Conservation (phyloP, 768 basidiomycete genomes). For the Boletus tomentosulus region DNA sequence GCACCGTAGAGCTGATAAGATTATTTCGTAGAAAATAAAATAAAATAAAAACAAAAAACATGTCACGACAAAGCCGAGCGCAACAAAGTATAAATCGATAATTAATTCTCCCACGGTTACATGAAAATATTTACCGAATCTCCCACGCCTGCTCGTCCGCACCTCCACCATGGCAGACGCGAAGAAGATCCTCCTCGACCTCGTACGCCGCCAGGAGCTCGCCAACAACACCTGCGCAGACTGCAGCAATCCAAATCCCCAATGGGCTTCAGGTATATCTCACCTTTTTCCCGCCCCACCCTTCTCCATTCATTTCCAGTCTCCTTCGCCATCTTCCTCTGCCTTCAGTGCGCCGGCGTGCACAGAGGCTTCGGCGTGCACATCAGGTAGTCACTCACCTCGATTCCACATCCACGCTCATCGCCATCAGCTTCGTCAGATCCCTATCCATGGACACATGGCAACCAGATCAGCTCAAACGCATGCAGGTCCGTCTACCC, state of each 20-base stretch:
- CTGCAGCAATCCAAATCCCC: conserved; percentile 86
- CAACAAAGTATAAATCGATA: not conserved
- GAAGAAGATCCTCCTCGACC: conserved; percentile 68
- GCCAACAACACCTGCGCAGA: conserved; percentile 78
- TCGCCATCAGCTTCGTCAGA: conserved; percentile 68
- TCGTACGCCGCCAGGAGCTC: conserved; percentile 67
- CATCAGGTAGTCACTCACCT: conserved; percentile 51
- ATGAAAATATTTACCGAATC: not conserved
- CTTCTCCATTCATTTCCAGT: conserved; percentile 14
- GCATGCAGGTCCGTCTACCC: conserved; percentile 75
- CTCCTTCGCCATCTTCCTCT: conserved; percentile 86
- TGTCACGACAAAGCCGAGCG: not conserved
- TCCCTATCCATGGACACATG: conserved; percentile 97
- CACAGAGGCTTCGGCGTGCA: conserved; percentile 95
- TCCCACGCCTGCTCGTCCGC: not conserved
- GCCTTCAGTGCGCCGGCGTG: conserved; percentile 80
- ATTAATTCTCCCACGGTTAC: not conserved
- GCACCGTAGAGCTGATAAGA: conserved; percentile 30
- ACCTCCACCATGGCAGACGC: conserved; percentile 31
- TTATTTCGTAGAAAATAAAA: conserved; percentile 21
- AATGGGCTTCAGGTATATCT: conserved; percentile 81
- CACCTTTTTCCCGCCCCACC: not conserved
- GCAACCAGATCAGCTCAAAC: conserved; percentile 80
- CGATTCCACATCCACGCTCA: not conserved
- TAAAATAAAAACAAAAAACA: not conserved